Evolutionary conservation across 139 green algal species (phyloP), one percentile per base, ranked within the genome.

Genomic region (Picochlorum sp.): DNA sequence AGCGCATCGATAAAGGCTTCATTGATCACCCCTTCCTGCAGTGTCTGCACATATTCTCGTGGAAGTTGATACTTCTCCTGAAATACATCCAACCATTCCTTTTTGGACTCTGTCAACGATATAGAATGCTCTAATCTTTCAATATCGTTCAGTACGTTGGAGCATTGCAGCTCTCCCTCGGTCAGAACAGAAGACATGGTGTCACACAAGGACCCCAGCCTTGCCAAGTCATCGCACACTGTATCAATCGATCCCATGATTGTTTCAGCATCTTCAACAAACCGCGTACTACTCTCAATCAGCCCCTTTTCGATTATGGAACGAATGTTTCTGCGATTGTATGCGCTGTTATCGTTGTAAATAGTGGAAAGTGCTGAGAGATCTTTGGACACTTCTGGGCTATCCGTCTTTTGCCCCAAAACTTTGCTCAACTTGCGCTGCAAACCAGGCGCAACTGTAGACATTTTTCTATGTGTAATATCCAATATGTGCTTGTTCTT

Each of bases 31-130:
- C 83, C 85, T 1, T 65, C 73, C 67, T 85, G 62, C 41, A 85
- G 49, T 1, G 69, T 76, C 10, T 62, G 28, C 4, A 84, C 73
- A 78, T 96, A 90, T 37, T 84, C 76, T 2, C 75, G 59, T 0
- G 77, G 81, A 1, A 98, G 86, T 77, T 98, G 92, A 69, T 98
- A 98, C 61, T 88, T 82, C n/a, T 88, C 62, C 65, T 97, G 70
- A 68, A 98, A 98, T 14, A 75, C 60, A 7, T 77, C 55, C 24
- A 97, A 82, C 41, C 94, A 72, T 16, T 69, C 24, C 14, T 57
- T 68, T 60, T 87, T 85, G 26, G 57, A 58, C 51, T 91, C 72
- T 62, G 67, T 84, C 1, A 45, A 55, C 14, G 74, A 75, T 67
- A 92, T 65, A 34, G 84, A 78, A 9, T 72, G 51, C 51, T 77